Percentiles rank a stretch among this genome's conserved stretches.
Conservation (phyloP, 306 rosid species). For the Adenanthera pavonina region DNA sequence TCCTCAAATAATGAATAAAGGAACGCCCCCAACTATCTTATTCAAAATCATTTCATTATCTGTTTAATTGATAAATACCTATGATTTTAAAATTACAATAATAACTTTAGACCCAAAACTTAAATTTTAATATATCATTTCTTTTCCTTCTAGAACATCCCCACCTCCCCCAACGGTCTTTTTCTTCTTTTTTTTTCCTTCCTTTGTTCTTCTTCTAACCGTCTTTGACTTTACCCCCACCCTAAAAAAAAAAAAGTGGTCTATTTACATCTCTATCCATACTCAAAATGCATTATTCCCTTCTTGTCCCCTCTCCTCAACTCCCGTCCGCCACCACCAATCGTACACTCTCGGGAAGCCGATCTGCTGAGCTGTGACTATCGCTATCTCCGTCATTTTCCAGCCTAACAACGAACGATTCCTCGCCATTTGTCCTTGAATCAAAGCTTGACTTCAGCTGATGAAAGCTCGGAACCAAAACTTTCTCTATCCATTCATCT, state of each 20-base stretch:
- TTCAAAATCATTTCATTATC: slow-evolving; percentile 49
- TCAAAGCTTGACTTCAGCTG: slow-evolving; percentile 59
- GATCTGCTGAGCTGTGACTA: slow-evolving; percentile 50
- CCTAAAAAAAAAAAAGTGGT: slow-evolving; percentile 35
- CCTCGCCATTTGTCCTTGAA: slow-evolving; percentile 35
- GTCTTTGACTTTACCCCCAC: slow-evolving; percentile 44
- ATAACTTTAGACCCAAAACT: slow-evolving; percentile 44
- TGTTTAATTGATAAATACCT: slow-evolving; percentile 56
- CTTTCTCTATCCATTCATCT: slow-evolving; percentile 82
- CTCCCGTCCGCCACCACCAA: slow-evolving; percentile 53
- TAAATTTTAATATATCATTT: slow-evolving; percentile 6
- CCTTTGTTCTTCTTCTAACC: slow-evolving; percentile 48
- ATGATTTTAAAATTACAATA: slow-evolving; percentile 48
- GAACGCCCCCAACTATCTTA: slow-evolving; percentile 66
- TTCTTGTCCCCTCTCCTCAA: slow-evolving; percentile 38
- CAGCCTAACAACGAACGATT: slow-evolving; percentile 66
- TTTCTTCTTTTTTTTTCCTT: background rate
- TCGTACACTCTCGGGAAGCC: slow-evolving; percentile 66
- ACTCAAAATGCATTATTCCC: slow-evolving; percentile 46
- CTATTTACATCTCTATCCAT: slow-evolving; percentile 73
- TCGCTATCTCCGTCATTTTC: slow-evolving; percentile 66
- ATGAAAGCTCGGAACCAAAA: slow-evolving; percentile 74
- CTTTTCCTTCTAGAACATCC: slow-evolving; percentile 33
- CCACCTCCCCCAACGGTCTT: slow-evolving; percentile 52
- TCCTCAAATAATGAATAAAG: slow-evolving; percentile 16